A percentile compares a stretch with the other conserved stretches of the same genome.
phyloP scores from a whole-genome alignment of 1,139 yeast species.

The Zhuliangozyma blackwelliae region DNA sequence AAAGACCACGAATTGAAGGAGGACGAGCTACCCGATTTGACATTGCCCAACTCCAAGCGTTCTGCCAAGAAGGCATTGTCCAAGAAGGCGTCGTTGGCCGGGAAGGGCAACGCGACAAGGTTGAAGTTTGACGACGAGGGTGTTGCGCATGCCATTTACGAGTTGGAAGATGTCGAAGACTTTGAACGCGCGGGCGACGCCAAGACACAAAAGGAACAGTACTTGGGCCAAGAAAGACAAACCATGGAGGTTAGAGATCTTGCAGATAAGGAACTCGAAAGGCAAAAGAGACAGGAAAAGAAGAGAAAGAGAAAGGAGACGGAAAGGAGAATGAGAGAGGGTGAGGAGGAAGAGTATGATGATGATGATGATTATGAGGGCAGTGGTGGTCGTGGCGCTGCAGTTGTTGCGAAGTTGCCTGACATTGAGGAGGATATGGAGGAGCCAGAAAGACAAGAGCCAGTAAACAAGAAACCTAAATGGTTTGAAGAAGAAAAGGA shows the following conservation, averaged over 20 bases:
- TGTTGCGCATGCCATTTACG: slow-evolving; percentile 82
- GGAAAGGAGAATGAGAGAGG: slow-evolving; percentile 51
- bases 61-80: slow-evolving; percentile 86
- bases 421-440: slow-evolving; percentile 52
- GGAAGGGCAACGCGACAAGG: slow-evolving; percentile 70
- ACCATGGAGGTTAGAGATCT: slow-evolving; percentile 69
- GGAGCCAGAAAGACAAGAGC: slow-evolving; percentile 31
- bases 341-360: slow-evolving; percentile 27
- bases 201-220: slow-evolving; percentile 59
- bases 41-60: slow-evolving; percentile 72
- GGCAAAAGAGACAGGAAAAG: slow-evolving; percentile 79
- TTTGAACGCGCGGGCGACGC: slow-evolving; percentile 79
- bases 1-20: slow-evolving; percentile 66
- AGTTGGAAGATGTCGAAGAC: slow-evolving; percentile 84
- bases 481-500: slow-evolving; percentile 46
- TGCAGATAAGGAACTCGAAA: slow-evolving; percentile 78
- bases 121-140: slow-evolving; percentile 93
- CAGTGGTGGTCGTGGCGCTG: no score
- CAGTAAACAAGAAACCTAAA: slow-evolving; percentile 50
- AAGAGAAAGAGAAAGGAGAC: slow-evolving; percentile 83
- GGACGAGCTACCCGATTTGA: slow-evolving; percentile 58
- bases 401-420: slow-evolving; percentile 17
- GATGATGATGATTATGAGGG: no score
- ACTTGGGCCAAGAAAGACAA: slow-evolving; percentile 60
- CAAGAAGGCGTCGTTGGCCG: slow-evolving; percentile 68